A percentile compares a stretch with the other conserved stretches of the same genome.
phyloP scores from a whole-genome alignment of 768 basidiomycete species.

The Cantharellus anzutake region DNA sequence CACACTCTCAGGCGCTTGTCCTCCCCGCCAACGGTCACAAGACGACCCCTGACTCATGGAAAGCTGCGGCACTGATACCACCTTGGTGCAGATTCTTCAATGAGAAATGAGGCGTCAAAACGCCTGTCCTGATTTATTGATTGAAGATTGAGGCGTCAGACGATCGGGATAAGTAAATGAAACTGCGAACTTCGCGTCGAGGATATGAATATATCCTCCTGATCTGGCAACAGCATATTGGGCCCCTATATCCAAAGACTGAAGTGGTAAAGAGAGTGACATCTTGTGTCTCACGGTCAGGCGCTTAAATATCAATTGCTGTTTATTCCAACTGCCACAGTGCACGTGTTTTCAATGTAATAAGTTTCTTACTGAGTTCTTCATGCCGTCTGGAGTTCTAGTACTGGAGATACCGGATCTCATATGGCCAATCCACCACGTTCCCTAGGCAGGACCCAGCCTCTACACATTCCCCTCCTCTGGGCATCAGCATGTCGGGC shows the following conservation, averaged over 20 bases:
- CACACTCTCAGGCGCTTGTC: slow-evolving; percentile 72
- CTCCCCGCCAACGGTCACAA: slow-evolving; percentile 46
- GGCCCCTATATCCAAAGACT: background rate
- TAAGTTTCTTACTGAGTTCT: too few relatives aligned
- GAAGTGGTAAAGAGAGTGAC: background rate
- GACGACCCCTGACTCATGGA: slow-evolving; percentile 5
- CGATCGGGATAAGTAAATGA: background rate
- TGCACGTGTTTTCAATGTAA: too few relatives aligned
- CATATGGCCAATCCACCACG: too few relatives aligned
- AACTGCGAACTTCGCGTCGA: background rate
- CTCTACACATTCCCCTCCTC: too few relatives aligned
- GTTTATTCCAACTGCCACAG: too few relatives aligned
- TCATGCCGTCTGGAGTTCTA: too few relatives aligned
- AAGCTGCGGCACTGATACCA: background rate
- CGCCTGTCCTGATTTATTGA: background rate
- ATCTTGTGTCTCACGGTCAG: background rate
- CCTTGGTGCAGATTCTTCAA: background rate
- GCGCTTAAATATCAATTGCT: too few relatives aligned
- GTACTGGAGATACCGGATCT: too few relatives aligned
- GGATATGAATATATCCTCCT: background rate
- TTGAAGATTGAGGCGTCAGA: background rate
- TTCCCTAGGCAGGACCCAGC: too few relatives aligned
- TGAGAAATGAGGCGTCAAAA: background rate
- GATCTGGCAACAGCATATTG: background rate
- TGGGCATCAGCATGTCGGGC: too few relatives aligned